Evolutionary conservation across 768 basidiomycete genomes (phyloP).

Genomic region (Leccinum olivaceopallidum): DNA sequence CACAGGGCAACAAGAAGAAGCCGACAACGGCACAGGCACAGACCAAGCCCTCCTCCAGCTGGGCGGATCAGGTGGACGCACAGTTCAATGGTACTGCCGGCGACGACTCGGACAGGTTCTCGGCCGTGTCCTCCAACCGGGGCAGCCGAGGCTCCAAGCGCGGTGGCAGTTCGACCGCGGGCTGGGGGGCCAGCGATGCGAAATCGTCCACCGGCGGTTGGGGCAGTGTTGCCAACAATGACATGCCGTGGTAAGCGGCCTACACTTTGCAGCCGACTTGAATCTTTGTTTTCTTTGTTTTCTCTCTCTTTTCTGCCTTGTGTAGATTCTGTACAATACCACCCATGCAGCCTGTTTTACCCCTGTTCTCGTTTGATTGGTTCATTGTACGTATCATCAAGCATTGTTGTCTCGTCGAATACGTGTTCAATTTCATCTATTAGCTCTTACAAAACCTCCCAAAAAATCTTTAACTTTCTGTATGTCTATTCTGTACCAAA

Average conservation of each 20-base stretch:
- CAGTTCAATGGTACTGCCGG: conserved; percentile 12
- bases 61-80: conserved; percentile 32
- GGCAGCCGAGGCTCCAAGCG: conserved; percentile 6
- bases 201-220: conserved; percentile 29
- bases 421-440: background rate
- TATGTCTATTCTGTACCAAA: background rate
- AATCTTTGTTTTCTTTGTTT: background rate
- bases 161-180: conserved; percentile 12
- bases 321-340: conserved; percentile 8
- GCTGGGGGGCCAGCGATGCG: conserved; percentile 8
- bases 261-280: background rate
- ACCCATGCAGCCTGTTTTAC: background rate
- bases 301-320: background rate
- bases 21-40: background rate
- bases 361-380: conserved; percentile 3
- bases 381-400: background rate
- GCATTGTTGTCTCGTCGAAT: background rate
- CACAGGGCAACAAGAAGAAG: conserved; percentile 13
- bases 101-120: background rate
- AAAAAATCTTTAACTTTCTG: background rate
- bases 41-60: conserved; percentile 9
- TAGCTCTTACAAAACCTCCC: background rate
- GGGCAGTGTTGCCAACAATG: conserved; percentile 17
- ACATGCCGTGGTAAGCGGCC: conserved; percentile 27
- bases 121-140: conserved; percentile 14